Conservation (phyloP, 768 basidiomycete genomes). For the Saitozyma podzolica region DNA sequence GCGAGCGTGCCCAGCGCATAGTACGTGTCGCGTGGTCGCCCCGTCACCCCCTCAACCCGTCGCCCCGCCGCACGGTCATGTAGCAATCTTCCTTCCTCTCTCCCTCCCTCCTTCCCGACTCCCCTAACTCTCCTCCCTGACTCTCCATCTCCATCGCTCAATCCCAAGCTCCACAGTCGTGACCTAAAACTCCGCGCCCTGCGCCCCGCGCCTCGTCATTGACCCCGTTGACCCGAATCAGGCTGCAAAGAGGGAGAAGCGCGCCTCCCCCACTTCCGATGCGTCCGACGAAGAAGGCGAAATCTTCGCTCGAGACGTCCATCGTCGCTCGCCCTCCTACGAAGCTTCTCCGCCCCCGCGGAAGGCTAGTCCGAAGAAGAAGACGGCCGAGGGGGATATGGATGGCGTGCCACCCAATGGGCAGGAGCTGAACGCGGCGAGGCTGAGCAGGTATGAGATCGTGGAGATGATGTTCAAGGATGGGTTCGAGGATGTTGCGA, state of each 20-base stretch:
- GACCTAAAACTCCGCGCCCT: too few relatives aligned
- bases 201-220: too few relatives aligned
- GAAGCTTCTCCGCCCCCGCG: background rate
- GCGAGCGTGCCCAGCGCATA: slow-evolving; percentile 68
- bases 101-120: too few relatives aligned
- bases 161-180: too few relatives aligned
- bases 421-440: slow-evolving; percentile 63
- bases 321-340: slow-evolving; percentile 9
- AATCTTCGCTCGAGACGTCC: slow-evolving; percentile 27
- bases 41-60: slow-evolving; percentile 1
- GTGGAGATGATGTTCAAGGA: slow-evolving; percentile 71
- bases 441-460: slow-evolving; percentile 65
- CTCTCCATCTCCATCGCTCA: too few relatives aligned
- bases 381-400: slow-evolving; percentile 60
- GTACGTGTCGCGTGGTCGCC: slow-evolving; percentile 56
- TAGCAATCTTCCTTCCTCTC: too few relatives aligned
- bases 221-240: slow-evolving; percentile 39
- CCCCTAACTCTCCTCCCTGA: too few relatives aligned
- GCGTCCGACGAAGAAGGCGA: slow-evolving; percentile 72
- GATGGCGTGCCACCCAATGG: slow-evolving; percentile 57
- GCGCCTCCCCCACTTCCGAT: slow-evolving; percentile 77
- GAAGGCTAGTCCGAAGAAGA: slow-evolving; percentile 17
- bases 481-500: slow-evolving; percentile 82
- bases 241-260: slow-evolving; percentile 65
- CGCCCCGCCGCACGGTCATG: background rate